Evolutionary conservation across 2,329 filamentous ascomycete species (phyloP).

Genomic region (Paradendryphiella salina): DNA sequence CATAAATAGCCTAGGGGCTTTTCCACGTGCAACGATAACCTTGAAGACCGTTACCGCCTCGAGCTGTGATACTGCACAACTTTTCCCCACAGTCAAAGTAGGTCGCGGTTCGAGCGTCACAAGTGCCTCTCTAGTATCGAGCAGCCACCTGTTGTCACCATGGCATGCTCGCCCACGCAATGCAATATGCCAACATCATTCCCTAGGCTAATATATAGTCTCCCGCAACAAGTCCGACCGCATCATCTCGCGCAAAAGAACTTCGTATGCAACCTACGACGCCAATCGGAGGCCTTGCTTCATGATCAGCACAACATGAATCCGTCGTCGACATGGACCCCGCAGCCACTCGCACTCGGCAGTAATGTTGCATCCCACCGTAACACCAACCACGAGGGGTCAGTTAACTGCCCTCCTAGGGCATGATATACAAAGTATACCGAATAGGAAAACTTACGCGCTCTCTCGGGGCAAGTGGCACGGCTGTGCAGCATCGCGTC

Average conservation of each 20-base stretch:
- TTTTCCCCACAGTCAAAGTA: not conserved
- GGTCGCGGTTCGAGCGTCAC: not conserved
- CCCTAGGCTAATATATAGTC: not conserved
- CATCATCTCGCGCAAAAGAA: slow-evolving; percentile 1
- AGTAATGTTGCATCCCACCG: slow-evolving; percentile 2
- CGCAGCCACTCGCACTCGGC: slow-evolving; percentile 15
- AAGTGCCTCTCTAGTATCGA: not conserved
- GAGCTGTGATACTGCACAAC: not conserved
- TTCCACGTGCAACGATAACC: not conserved
- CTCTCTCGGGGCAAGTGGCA: slow-evolving; percentile 1
- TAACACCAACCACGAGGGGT: slow-evolving; percentile 6
- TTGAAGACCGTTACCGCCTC: not conserved
- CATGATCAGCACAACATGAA: slow-evolving; percentile 5
- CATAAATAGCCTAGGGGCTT: not conserved
- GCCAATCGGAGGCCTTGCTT: slow-evolving; percentile 3
- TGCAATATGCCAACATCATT: slow-evolving; percentile 7
- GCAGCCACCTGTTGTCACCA: not conserved
- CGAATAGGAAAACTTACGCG: not conserved
- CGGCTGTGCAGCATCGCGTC: slow-evolving; percentile 7
- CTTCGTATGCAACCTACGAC: not conserved
- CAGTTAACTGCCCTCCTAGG: slow-evolving; percentile 1
- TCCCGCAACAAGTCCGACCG: not conserved
- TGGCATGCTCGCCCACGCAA: not conserved
- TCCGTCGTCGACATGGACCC: slow-evolving; percentile 15
- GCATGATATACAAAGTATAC: slow-evolving; percentile 5